Evolutionary conservation across 805 yeast species (phyloP).

Genomic region (Candida xyloterini): DNA sequence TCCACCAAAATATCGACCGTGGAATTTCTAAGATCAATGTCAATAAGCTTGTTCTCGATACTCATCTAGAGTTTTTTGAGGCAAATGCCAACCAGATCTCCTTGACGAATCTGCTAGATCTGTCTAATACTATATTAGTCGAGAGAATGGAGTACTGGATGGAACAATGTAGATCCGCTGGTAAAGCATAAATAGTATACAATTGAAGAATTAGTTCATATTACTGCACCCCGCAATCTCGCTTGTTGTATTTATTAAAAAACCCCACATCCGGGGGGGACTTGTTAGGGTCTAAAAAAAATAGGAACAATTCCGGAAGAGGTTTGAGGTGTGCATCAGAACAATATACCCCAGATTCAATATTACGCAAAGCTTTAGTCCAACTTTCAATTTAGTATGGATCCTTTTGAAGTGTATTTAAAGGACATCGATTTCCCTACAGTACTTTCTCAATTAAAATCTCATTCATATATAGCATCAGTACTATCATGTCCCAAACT

Average conservation of each 20-base stretch:
- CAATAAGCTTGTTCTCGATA: constrained; percentile 31
- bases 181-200: constrained; percentile 20
- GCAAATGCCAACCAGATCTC: constrained; percentile 24
- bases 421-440: background rate
- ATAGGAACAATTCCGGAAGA: constrained; percentile 3
- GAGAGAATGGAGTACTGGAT: constrained; percentile 31
- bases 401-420: background rate
- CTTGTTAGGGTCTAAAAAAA: background rate
- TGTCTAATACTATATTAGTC: constrained; percentile 23
- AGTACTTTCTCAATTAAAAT: background rate
- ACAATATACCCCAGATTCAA: constrained; percentile 1
- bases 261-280: no score
- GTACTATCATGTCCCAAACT: background rate
- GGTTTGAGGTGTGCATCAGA: background rate
- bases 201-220: no score
- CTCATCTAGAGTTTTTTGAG: constrained; percentile 26
- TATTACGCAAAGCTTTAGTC: background rate
- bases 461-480: background rate
- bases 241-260: no score
- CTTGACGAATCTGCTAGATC: constrained; percentile 30
- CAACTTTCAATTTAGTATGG: background rate
- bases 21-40: constrained; percentile 36
- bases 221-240: no score
- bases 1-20: constrained; percentile 24
- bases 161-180: constrained; percentile 28